These are phyloP conservation scores for Lasiodiplodia sp. DNA, from an alignment of 2,329 filamentous ascomycete genomes.

Conservation along the genomic window DNA sequence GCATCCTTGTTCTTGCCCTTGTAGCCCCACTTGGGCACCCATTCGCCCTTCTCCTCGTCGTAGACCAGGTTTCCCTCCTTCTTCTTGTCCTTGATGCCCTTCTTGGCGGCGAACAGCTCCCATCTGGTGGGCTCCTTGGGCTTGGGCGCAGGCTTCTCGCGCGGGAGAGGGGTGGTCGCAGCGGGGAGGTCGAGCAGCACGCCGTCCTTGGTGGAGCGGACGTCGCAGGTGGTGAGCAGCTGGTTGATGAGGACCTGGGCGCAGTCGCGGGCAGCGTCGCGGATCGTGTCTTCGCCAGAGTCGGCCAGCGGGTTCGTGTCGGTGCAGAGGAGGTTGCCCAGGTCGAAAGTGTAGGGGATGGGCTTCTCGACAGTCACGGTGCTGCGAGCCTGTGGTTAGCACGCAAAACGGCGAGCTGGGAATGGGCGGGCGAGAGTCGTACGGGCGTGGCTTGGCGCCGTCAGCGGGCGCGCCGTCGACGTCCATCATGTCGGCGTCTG, in stretches of 20 bases:
- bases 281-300: slow-evolving; percentile 71
- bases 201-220: slow-evolving; percentile 71
- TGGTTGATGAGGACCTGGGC: slow-evolving; percentile 94
- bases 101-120: slow-evolving; percentile 95
- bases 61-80: slow-evolving; percentile 82
- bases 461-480: slow-evolving; percentile 30
- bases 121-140: slow-evolving; percentile 88
- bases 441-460: slow-evolving; percentile 38
- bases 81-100: slow-evolving; percentile 91
- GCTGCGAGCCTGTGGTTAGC: slow-evolving; percentile 32
- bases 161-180: slow-evolving; percentile 74
- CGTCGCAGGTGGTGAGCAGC: slow-evolving; percentile 85
- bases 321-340: slow-evolving; percentile 83
- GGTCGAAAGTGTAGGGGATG: slow-evolving; percentile 90
- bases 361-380: slow-evolving; percentile 67
- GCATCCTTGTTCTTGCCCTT: slow-evolving; percentile 87
- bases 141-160: slow-evolving; percentile 89
- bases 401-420: not conserved
- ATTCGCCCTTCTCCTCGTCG: slow-evolving; percentile 84
- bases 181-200: slow-evolving; percentile 82
- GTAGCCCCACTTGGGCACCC: slow-evolving; percentile 95
- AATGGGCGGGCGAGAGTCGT: slow-evolving; percentile 30
- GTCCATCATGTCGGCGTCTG: slow-evolving; percentile 44
- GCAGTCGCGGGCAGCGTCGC: slow-evolving; percentile 81
- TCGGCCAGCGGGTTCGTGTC: slow-evolving; percentile 83